Conservation (phyloP, 805 yeast species). For the Helenozyma rhizophorensis region DNA sequence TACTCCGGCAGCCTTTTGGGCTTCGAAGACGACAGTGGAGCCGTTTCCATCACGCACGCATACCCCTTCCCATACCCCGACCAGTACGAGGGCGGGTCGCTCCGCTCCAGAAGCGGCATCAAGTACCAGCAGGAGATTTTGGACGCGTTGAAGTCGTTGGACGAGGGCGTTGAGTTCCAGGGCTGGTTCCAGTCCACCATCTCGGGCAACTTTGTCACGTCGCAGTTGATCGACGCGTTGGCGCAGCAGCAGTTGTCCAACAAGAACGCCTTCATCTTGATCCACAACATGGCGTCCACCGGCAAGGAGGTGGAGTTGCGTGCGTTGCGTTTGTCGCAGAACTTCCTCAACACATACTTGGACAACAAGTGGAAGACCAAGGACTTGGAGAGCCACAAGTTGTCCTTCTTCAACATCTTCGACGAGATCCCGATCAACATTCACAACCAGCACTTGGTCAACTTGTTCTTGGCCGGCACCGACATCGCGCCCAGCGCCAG, state of each 20-base stretch:
- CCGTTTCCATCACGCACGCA: conserved; percentile 51
- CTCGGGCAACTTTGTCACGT: conserved; percentile 66
- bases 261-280: conserved; percentile 53
- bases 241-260: conserved; percentile 56
- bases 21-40: conserved; percentile 53
- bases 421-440: conserved; percentile 67
- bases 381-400: conserved; percentile 52
- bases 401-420: conserved; percentile 62
- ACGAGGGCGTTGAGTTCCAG: conserved; percentile 62
- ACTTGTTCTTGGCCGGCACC: conserved; percentile 43
- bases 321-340: conserved; percentile 63
- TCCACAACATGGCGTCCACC: conserved; percentile 68
- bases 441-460: conserved; percentile 64
- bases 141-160: conserved; percentile 55
- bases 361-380: conserved; percentile 65
- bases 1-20: conserved; percentile 74
- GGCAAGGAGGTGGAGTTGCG: conserved; percentile 62
- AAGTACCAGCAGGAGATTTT: conserved; percentile 68
- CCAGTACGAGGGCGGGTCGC: conserved; percentile 59
- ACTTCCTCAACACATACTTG: conserved; percentile 52
- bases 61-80: conserved; percentile 69
- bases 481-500: conserved; percentile 13
- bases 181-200: conserved; percentile 79
- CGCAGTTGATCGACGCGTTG: conserved; percentile 64
- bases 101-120: conserved; percentile 55